These are phyloP conservation scores for Verticillium dahliae DNA, from an alignment of 2,329 filamentous ascomycete genomes.

Conservation along the genomic window DNA sequence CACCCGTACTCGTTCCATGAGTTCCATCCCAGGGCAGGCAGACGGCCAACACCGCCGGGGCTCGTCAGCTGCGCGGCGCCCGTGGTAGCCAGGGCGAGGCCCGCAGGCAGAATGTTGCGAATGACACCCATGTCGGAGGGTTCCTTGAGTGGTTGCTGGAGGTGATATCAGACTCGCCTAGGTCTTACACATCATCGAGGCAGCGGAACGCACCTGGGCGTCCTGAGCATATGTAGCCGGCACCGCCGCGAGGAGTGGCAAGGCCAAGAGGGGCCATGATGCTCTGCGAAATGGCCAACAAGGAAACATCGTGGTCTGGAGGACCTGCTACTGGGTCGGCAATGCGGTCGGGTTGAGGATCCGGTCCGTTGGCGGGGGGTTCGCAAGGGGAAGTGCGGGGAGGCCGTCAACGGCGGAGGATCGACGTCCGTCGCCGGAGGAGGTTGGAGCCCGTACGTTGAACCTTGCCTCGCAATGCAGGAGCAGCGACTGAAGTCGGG, in stretches of 20 bases:
- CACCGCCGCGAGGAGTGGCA: background rate
- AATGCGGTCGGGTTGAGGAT: background rate
- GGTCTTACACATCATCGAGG: background rate
- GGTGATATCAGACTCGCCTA: background rate
- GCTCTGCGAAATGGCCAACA: background rate
- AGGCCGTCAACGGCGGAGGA: background rate
- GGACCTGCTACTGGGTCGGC: background rate
- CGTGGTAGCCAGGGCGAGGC: background rate
- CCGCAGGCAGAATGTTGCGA: constrained; percentile 3
- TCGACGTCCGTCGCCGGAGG: constrained; percentile 1
- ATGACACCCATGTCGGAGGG: constrained; percentile 1
- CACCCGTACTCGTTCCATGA: constrained; percentile 48
- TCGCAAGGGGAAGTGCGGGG: background rate
- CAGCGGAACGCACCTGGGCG: background rate
- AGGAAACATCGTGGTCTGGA: background rate
- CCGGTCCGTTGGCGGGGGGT: background rate
- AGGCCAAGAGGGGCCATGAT: background rate
- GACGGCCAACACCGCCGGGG: constrained; percentile 12
- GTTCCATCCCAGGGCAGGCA: constrained; percentile 41
- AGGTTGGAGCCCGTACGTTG: background rate
- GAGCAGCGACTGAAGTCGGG: background rate
- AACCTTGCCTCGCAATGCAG: background rate
- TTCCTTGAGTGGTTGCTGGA: background rate
- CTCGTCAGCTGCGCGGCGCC: constrained; percentile 8
- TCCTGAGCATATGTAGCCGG: background rate